Evolutionary conservation across 768 basidiomycete species (phyloP).

Genomic region (Gautieria morchelliformis): DNA sequence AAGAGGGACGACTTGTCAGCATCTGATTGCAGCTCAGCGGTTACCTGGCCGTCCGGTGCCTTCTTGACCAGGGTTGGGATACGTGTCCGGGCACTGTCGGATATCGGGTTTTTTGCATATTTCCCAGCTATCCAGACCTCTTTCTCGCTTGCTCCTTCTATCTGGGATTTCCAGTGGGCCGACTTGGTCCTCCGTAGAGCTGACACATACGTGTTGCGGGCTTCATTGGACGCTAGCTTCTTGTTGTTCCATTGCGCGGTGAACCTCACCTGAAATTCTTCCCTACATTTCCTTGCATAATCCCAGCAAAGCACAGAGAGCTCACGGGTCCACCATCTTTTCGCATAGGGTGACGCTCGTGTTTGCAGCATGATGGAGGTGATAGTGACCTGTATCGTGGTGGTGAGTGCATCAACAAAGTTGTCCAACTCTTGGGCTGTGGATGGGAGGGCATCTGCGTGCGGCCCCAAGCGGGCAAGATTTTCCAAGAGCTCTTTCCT

Average conservation of each 20-base stretch:
- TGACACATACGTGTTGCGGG: not conserved
- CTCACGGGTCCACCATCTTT: conserved; percentile 1
- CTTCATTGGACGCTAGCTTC: not conserved
- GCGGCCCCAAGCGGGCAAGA: conserved; percentile 12
- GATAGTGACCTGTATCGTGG: conserved; percentile 13
- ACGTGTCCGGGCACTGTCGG: not conserved
- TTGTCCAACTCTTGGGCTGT: conserved; percentile 11
- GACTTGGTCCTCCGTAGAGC: not conserved
- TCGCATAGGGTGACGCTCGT: conserved; percentile 15
- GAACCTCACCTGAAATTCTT: not conserved
- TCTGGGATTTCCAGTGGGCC: not conserved
- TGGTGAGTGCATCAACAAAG: conserved; percentile 2
- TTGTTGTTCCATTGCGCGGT: not conserved
- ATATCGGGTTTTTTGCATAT: not conserved
- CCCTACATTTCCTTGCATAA: conserved; percentile 9
- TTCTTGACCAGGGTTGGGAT: not conserved
- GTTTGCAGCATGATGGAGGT: conserved; percentile 13
- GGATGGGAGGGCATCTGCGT: conserved; percentile 2
- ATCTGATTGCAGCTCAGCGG: too few species aligned
- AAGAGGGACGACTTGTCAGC: not conserved
- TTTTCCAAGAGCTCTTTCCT: conserved; percentile 19
- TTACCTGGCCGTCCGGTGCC: not conserved
- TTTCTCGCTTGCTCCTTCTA: not conserved
- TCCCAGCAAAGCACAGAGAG: conserved; percentile 15
- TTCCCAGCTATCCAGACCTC: too few species aligned